Evolutionary conservation across 371 early-diverging fungal genomes (phyloP), one percentile per base, ranked within the genome.

Genomic region (Apophysomyces sp.): DNA sequence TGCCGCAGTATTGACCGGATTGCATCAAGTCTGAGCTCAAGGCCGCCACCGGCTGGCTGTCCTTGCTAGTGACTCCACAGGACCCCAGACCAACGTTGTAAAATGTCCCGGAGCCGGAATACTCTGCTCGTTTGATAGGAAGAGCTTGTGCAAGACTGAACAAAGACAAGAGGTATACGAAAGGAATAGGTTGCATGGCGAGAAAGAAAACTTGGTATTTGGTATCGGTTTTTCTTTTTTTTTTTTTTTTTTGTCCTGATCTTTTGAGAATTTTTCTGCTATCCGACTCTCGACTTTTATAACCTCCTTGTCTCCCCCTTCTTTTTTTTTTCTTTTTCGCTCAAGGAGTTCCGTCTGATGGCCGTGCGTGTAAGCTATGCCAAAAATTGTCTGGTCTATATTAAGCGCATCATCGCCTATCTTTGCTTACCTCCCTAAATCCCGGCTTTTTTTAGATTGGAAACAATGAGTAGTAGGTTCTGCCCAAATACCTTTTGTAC

Each of bases 31-130:
- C 29, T n/a, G 58, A 51, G 21, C 74, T 70, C 12, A 82, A 52
- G 0, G 82, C 82, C 41, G 61, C 80, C 0, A 82, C 73, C 58
- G 68, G 41, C 27, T 77, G 55, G 2, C 30, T 27, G 54, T 79
- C 66, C 0, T 16, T 24, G 49, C 68, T 76, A 0, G 40, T 52
- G 0, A 36, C 30, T n/a, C 82, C 82, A 60, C 82, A 82, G 7
- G 80, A 77, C 3, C 80, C 78, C 2, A 74, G 53, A 12, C 82
- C 82, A 0, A 72, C 72, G 15, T 36, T 21, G 26, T 73, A 81
- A 39, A 60, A 81, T 3, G 81, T 81, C 13, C 61, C 77, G 13
- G 71, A 63, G 11, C 81, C 81, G n/a, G 61, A 53, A 56, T 56
- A 60, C 6, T 11, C 16, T 1, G 56, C 53, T 16, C 57, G 37